Base-by-base conservation (phyloP, 257 asterid species). In the Solanum habrochaites region DNA sequence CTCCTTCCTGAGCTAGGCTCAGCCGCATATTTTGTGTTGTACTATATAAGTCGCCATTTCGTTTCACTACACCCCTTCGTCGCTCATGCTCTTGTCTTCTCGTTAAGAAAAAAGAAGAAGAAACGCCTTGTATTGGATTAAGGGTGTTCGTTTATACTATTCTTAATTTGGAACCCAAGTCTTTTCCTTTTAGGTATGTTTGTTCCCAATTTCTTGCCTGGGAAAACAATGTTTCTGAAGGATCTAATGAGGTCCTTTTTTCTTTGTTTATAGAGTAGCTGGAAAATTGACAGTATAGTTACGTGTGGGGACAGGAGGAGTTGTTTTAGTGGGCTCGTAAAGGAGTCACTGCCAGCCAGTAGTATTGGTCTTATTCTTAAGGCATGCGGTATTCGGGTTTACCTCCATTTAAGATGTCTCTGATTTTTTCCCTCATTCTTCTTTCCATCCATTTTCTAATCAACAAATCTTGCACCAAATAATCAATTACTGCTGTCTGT, bases 341-440 rank as follows among this genome's bases (percentile, higher is more conserved):
- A 89, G 98, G 98, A 82, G 98, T 94, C 80, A 94, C 98, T 35
- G 98, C 98, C 60, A 94, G 96, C 90, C n/a, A n/a, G n/a, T n/a
- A 94, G 96, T 81, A 90, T 94, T 84, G 96, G 98, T 32, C 94
- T 94, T 88, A 85, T 93, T 89, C 95, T 94, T 87, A 89, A 93
- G 91, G 93, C 94, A 86, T 92, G 98, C 89, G 96, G 98, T 1
- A 95, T 93, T 77, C 98, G 96, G 58, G 92, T n/a, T 94, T 86
- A 94, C 98, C 83, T 93, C 93, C 92, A 93, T n/a, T 94, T 80
- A 94, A 94, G 86, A 94, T 94, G 96, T 94, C 86, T 83, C 56
- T 6, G 32, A 9, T n/a, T 75, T 14, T 74, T 74, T 77, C 3
- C 60, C 62, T 42, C 1, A 14, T 13, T 43, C 62, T 42, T 42